Conservation (phyloP, 805 yeast species). For the Yamadazyma philogaea region DNA sequence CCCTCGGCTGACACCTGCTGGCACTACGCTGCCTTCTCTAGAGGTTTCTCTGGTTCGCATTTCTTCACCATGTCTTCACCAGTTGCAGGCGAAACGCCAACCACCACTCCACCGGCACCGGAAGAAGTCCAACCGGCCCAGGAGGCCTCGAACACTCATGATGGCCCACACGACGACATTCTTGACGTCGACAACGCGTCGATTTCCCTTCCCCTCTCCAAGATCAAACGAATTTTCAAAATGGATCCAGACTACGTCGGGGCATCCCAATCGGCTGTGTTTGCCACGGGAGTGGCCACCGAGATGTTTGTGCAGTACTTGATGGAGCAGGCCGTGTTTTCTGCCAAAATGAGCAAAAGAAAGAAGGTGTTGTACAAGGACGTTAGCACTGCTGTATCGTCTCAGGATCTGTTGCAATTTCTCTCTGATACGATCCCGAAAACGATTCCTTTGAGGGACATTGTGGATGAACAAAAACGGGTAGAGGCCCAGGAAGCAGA, state of each 20-base stretch:
- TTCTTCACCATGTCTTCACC: slow-evolving; percentile 9
- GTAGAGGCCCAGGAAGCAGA: slow-evolving; percentile 21
- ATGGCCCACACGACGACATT: slow-evolving; percentile 8
- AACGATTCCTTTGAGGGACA: slow-evolving; percentile 48
- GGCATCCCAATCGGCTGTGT: slow-evolving; percentile 70
- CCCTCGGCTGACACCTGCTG: too few species aligned
- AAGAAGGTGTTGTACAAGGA: slow-evolving; percentile 71
- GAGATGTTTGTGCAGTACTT: slow-evolving; percentile 69
- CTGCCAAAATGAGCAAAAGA: slow-evolving; percentile 62
- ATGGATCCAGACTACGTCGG: slow-evolving; percentile 71
- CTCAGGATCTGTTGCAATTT: slow-evolving; percentile 59
- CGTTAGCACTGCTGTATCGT: slow-evolving; percentile 59
- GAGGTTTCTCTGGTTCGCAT: too few species aligned
- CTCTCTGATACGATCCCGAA: slow-evolving; percentile 67
- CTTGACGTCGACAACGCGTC: slow-evolving; percentile 24
- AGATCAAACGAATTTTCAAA: slow-evolving; percentile 69
- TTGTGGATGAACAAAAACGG: slow-evolving; percentile 36
- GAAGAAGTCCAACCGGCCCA: slow-evolving; percentile 2
- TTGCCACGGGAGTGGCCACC: slow-evolving; percentile 72
- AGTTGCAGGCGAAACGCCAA: slow-evolving; percentile 14
- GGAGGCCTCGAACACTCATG: not conserved
- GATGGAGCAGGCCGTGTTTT: slow-evolving; percentile 65
- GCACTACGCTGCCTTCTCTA: too few species aligned
- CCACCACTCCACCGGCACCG: slow-evolving; percentile 21
- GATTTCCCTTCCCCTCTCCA: slow-evolving; percentile 56